These are phyloP conservation scores for Penicillium freii DNA, from an alignment of 2,329 filamentous ascomycete genomes.

Conservation along the genomic window DNA sequence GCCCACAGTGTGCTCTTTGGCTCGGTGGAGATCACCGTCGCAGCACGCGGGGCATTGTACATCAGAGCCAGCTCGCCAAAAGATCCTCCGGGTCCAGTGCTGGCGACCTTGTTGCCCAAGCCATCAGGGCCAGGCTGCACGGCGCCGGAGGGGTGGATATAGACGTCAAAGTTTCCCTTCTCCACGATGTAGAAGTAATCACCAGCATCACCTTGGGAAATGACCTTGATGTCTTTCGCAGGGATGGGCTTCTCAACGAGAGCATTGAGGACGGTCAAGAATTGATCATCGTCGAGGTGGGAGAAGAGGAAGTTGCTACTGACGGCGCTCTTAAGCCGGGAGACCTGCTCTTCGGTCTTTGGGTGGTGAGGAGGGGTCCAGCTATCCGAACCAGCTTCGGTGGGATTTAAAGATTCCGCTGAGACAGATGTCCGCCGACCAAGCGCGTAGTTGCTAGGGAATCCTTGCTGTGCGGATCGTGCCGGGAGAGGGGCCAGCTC, in stretches of 20 bases:
- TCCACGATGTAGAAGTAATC: slow-evolving; percentile 99
- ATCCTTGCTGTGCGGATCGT: slow-evolving; percentile 30
- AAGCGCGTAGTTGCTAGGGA: slow-evolving; percentile 92
- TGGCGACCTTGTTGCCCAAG: slow-evolving; percentile 76
- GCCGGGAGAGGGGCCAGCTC: slow-evolving; percentile 30
- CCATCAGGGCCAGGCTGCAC: slow-evolving; percentile 79
- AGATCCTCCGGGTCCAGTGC: slow-evolving; percentile 81
- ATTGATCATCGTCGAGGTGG: slow-evolving; percentile 92
- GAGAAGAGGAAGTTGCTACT: slow-evolving; percentile 90
- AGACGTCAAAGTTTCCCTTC: slow-evolving; percentile 83
- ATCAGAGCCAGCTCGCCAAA: slow-evolving; percentile 97
- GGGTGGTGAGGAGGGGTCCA: slow-evolving; percentile 84
- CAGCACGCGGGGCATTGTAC: slow-evolving; percentile 96
- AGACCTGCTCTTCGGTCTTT: slow-evolving; percentile 78
- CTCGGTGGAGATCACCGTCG: slow-evolving; percentile 84
- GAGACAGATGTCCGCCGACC: slow-evolving; percentile 92
- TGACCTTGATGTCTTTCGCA: slow-evolving; percentile 85
- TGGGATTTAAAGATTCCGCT: slow-evolving; percentile 91
- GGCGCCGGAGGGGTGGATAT: slow-evolving; percentile 75
- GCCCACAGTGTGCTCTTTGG: slow-evolving; percentile 82
- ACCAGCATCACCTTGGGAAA: slow-evolving; percentile 89
- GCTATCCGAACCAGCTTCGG: slow-evolving; percentile 76
- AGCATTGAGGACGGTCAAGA: slow-evolving; percentile 79
- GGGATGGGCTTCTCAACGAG: slow-evolving; percentile 94
- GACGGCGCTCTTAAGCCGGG: slow-evolving; percentile 76